Evolutionary conservation across 495 filamentous ascomycete genomes (phyloP).

Genomic region (Penicillium dipodomyicola): DNA sequence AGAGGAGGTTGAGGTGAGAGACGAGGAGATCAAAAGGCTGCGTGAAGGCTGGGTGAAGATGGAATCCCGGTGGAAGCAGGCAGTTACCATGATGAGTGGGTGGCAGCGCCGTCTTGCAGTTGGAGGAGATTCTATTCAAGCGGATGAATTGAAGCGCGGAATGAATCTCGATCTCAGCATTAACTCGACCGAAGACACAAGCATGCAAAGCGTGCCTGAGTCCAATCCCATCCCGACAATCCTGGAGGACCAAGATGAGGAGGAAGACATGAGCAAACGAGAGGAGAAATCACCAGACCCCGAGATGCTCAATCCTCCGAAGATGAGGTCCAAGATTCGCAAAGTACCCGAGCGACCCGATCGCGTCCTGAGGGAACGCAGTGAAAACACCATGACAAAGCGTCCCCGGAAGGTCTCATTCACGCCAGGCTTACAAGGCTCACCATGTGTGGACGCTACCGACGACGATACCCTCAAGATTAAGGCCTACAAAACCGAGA

Average conservation of each 20-base stretch:
- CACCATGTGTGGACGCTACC: constrained; percentile 24
- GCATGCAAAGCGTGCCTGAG: constrained; percentile 34
- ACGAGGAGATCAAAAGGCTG: constrained; percentile 81
- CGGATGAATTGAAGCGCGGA: constrained; percentile 78
- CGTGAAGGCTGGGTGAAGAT: constrained; percentile 87
- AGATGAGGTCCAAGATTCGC: constrained; percentile 22
- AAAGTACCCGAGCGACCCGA: constrained; percentile 30
- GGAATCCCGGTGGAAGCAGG: constrained; percentile 86
- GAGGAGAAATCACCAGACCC: constrained; percentile 33
- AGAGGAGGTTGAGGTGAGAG: constrained; percentile 87
- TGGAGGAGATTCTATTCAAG: constrained; percentile 73
- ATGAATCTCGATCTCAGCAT: constrained; percentile 64
- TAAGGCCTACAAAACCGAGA: constrained; percentile 36
- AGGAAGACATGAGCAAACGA: constrained; percentile 39
- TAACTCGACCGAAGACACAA: constrained; percentile 46
- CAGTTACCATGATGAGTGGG: constrained; percentile 83
- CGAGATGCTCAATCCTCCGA: constrained; percentile 10
- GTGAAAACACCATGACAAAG: constrained; percentile 38
- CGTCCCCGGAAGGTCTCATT: constrained; percentile 49
- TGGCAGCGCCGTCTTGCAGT: constrained; percentile 83
- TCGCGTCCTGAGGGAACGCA: constrained; percentile 44
- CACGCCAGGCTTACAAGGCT: constrained; percentile 40
- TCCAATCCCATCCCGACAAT: constrained; percentile 50
- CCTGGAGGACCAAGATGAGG: constrained; percentile 53
- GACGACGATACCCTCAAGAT: constrained; percentile 41